phyloP scores from a whole-genome alignment of 352 stramenopile genomes.

The Saprolegnia parasitica region DNA sequence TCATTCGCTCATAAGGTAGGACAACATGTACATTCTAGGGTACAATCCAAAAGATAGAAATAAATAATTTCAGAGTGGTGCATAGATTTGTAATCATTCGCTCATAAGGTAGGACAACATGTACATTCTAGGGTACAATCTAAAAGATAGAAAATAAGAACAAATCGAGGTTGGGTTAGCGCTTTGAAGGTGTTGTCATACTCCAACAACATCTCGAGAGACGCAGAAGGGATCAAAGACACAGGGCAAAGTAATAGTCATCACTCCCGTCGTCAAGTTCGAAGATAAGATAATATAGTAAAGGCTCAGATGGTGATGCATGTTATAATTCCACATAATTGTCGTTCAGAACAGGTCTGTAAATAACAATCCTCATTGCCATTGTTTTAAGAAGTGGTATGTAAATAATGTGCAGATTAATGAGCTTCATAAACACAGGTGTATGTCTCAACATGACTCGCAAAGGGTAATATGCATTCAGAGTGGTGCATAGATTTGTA shows the following conservation, averaged over 20 bases:
- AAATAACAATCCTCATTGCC: constrained; percentile 77
- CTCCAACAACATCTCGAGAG: neutral
- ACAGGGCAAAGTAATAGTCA: constrained; percentile 22
- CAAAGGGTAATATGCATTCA: constrained; percentile 76
- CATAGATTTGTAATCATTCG: constrained; percentile 81
- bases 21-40: no score
- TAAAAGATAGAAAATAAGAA: neutral
- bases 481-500: constrained; percentile 86
- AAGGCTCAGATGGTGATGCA: constrained; percentile 87
- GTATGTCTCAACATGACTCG: constrained; percentile 73
- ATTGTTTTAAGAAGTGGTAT: constrained; percentile 59
- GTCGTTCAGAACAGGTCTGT: constrained; percentile 87
- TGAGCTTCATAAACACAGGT: constrained; percentile 87
- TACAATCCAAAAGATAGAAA: neutral
- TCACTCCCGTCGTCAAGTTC: neutral
- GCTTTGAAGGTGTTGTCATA: constrained; percentile 19
- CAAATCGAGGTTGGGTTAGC: constrained; percentile 9
- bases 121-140: neutral
- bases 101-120: neutral
- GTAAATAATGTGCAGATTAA: constrained; percentile 28
- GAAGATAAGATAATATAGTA: constrained; percentile 16
- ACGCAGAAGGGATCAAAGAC: constrained; percentile 13
- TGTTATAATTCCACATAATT: constrained; percentile 80
- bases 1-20: constrained; percentile 52
- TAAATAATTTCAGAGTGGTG: constrained; percentile 74